phyloP scores from a whole-genome alignment of 495 filamentous ascomycete genomes.

The Sordaria brevicollis region DNA sequence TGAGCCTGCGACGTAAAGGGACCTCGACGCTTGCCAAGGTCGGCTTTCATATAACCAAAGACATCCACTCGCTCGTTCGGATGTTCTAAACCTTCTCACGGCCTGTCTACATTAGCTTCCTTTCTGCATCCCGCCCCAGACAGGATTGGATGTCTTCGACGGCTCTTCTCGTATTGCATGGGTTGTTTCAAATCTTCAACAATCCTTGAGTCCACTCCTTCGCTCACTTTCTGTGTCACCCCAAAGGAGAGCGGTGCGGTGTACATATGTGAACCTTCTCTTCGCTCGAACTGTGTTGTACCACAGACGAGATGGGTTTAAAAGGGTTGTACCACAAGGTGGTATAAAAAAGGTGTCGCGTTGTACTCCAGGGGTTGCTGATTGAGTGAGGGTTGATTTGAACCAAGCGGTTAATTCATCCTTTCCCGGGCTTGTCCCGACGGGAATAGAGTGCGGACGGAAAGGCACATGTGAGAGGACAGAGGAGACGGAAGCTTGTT shows the following conservation, averaged over 20 bases:
- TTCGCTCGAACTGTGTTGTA: not conserved
- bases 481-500: not conserved
- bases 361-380: no score
- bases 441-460: not conserved
- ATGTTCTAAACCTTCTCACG: not conserved
- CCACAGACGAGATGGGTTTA: no score
- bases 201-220: not conserved
- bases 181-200: not conserved
- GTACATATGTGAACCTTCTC: no score
- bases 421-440: no score
- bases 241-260: no score
- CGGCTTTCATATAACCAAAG: not conserved
- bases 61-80: not conserved
- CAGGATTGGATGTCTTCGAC: not conserved
- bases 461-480: not conserved
- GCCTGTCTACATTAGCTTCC: not conserved
- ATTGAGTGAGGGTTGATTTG: no score
- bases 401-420: no score
- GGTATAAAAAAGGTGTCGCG: no score
- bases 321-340: no score
- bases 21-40: not conserved
- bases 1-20: not conserved
- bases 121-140: not conserved
- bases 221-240: not conserved
- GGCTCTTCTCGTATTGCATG: not conserved